Base-by-base conservation (phyloP, 768 basidiomycete genomes). In the Rickenella mellea region DNA sequence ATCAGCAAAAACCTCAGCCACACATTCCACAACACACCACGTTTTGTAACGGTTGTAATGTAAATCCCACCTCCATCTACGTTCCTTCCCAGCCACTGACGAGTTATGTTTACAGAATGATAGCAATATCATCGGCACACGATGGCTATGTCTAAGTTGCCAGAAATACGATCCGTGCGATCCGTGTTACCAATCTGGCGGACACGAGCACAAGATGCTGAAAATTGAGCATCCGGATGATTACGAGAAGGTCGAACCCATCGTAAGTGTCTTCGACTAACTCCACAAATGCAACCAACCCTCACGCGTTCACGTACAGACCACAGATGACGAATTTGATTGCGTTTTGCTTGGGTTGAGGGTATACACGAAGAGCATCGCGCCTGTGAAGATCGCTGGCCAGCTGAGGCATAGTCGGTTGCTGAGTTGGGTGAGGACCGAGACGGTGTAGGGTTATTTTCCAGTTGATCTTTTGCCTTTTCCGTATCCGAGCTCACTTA, bases 351-450 rank as follows among this genome's bases (percentile, higher is more conserved):
- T 68, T 7, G 66, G 66, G 2, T 43, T 67, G 39, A 55, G 62
- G 22, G 66, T 69, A 4, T 69, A 69, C 40, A 66, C 65, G n/a
- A 55, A 62, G n/a, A 56, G 49, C 41, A 51, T 59, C 9, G 54
- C 56, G 3, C 47, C 54, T 20, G 63, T 56, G 10, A 52, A 53
- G 10, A 50, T 67, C 2, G 51, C 41, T n/a, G 65, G 65, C 14
- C 63, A 66, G 51, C 38, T 64, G 31, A 51, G 62, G 38, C 48
- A 54, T 48, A 43, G 33, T 8, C 33, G 5, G 12, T 36, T 17
- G 33, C 11, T 36, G 33, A 17, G 15, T 22, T 36, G 33, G 33
- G 33, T 22, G 15, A 36, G 24, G 11, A 11, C 19, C 10, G 33
- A 36, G 33, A n/a, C n/a, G n/a, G n/a, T n/a, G n/a, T n/a, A n/a